Evolutionary conservation across 805 yeast species (phyloP), one percentile per base, ranked within the genome.

Genomic region (Monosporozyma aerobia): DNA sequence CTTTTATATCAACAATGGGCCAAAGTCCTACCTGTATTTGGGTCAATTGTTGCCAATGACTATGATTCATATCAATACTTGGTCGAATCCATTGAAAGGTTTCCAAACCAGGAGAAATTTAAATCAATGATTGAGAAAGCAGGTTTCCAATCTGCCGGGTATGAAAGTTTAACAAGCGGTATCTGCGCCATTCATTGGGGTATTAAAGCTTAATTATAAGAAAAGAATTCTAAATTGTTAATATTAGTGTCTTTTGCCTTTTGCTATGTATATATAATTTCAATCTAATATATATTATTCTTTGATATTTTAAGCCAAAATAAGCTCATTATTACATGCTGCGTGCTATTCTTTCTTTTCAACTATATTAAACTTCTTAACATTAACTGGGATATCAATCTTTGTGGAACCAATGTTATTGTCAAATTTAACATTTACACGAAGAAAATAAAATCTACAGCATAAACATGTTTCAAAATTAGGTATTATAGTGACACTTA

Each of bases 171-270:
- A 64, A 87, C 97, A 11, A 87, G 88, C 69, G 99, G 99, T 55
- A 85, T 90, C 52, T 96, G 98, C 51, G 92, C 96, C 50, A 90
- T 94, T 58, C 99, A 94, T 67, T 81, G 90, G 69, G 99, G 98
- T 62, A 87, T 94, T 52, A 94, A 94, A 72, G 76, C 88, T 57
- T 89, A 73, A 71, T 27, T 13, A 11, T 11, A 11, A 32, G 27
- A 25, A 29, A 1, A 44, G 5, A 44, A 5, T 29, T 9, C 23
- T 39, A 14, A 39, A 41, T 41, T 10, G 44, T 35, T 30, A 45
- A 50, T 11, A 52, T 32, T 16, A 44, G 29, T 33, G 7, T 16
- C 33, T n/a, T 40, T 32, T 32, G 37, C 37, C 4, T 35, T 35
- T 35, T 35, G 39, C 39, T 35, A 35, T 35, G 39, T 35, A 35